Base-by-base conservation (phyloP, 225 moss, liverwort and hornwort genomes). In the Physcomitrium patens region DNA sequence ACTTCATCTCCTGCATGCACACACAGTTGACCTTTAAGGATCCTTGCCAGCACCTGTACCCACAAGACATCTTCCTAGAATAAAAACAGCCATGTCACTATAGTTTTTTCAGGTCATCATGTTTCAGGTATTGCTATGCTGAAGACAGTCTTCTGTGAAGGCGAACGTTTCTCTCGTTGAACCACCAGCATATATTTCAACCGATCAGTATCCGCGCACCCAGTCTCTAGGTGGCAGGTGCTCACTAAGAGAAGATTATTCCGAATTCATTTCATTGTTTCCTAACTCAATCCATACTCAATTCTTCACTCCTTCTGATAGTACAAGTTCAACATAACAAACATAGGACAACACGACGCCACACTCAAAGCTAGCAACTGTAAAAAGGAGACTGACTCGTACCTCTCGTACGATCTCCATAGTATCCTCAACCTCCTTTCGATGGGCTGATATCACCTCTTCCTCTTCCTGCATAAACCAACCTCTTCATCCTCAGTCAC, bases 331-430 rank as follows among this genome's bases (percentile, higher is more conserved):
- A 9, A 62, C 16, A 62, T 62, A 31, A 62, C 7, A 37, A 31
- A 17, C 61, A 62, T n/a, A 41, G 5, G 41, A 41, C 1, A 2
- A 41, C 17, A 31, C 12, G 12, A 16, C 14, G 10, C 28, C 61
- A 62, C 17, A 37, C 41, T n/a, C 9, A 23, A 41, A 62, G 37
- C 37, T 12, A 23, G 31, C 17, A 4, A 16, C 19, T 4, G 7
- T 20, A 7, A n/a, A 9, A 18, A 23, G 23, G 14, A 66, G 43
- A 15, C 20, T 14, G 42, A 19, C 4, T 52, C 76, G 17, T 65
- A 90, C 90, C 87, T 91, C 91, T 14, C 91, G 86, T 26, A 91
- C 91, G 17, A 91, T 86, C 77, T 91, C 91, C 91, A 91, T 91
- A 14, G 91, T 91, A 64, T 91, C 89, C 68, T 91, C 91, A 70